Conservation (phyloP, 176 grass and related monocot species). For the Luzula sylvatica region DNA sequence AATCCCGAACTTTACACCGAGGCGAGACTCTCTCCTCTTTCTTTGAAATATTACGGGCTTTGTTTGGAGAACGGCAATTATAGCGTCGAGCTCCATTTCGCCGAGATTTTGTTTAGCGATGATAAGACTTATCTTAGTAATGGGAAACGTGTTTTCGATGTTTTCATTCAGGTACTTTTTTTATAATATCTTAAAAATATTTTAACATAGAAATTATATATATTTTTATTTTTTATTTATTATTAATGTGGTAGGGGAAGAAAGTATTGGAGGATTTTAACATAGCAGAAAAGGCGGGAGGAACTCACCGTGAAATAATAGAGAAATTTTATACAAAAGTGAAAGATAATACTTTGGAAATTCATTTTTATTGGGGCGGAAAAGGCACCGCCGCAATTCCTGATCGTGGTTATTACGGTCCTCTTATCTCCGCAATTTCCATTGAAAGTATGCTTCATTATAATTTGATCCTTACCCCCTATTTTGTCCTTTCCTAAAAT, state of each 20-base stretch:
- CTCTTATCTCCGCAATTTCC: conserved; percentile 85
- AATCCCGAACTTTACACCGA: conserved; percentile 60
- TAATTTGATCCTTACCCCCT: not conserved
- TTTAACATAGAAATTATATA: no score
- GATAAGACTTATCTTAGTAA: conserved; percentile 60
- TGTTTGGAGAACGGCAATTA: conserved; percentile 81
- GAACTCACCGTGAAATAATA: conserved; percentile 24
- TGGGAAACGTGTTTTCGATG: conserved; percentile 73
- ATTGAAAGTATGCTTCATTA: conserved; percentile 35
- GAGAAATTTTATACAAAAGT: conserved; percentile 37
- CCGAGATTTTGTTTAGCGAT: conserved; percentile 74
- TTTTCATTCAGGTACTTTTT: conserved; percentile 81
- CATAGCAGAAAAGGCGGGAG: conserved; percentile 53
- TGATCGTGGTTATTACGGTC: conserved; percentile 55
- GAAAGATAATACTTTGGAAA: conserved; percentile 54
- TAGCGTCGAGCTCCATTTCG: conserved; percentile 60
- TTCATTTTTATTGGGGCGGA: conserved; percentile 83
- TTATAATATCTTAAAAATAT: no score
- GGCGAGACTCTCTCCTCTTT: conserved; percentile 70
- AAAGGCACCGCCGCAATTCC: conserved; percentile 75
- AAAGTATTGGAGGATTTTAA: conserved; percentile 78
- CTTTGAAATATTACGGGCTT: conserved; percentile 74
- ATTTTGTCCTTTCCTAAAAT: not conserved
- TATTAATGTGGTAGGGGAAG: conserved; percentile 45
- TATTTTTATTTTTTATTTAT: no score